These are phyloP conservation scores for Aspergillus intermedius DNA, from an alignment of 2,329 filamentous ascomycete species.

Conservation along the genomic window DNA sequence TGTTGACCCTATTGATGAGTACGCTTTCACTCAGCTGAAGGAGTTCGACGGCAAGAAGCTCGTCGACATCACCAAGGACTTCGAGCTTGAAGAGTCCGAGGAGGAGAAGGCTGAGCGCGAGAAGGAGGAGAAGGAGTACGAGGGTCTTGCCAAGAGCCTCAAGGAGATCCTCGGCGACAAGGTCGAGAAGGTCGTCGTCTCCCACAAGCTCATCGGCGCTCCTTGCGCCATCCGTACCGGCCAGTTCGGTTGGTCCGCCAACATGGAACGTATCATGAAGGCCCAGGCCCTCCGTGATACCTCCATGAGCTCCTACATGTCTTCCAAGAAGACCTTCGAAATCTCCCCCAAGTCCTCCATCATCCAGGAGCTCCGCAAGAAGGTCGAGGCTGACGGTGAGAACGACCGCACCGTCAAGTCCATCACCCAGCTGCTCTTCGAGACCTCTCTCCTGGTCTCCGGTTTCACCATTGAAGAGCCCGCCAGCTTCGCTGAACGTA, in stretches of 20 bases:
- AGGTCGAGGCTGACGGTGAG: slow-evolving; percentile 96
- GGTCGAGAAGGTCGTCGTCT: slow-evolving; percentile 99
- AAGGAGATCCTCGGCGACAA: slow-evolving; percentile 99
- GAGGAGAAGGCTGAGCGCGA: slow-evolving; percentile 97
- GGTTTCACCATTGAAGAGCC: slow-evolving; percentile 99
- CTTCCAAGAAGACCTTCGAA: slow-evolving; percentile 99
- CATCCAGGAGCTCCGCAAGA: slow-evolving; percentile 98
- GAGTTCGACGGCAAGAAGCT: slow-evolving; percentile 99
- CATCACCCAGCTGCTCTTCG: slow-evolving; percentile 95
- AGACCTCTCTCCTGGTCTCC: slow-evolving; percentile 96
- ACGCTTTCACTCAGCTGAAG: slow-evolving; percentile 99
- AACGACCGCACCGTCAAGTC: slow-evolving; percentile 99
- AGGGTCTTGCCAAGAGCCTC: slow-evolving; percentile 87
- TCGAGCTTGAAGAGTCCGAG: slow-evolving; percentile 99
- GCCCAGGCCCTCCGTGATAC: slow-evolving; percentile 99
- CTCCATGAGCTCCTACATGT: slow-evolving; percentile 99
- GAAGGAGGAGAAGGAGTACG: slow-evolving; percentile 96
- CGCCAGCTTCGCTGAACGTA: slow-evolving; percentile 94
- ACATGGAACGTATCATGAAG: slow-evolving; percentile 99
- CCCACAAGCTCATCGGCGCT: slow-evolving; percentile 88
- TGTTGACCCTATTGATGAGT: slow-evolving; percentile 98
- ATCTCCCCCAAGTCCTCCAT: slow-evolving; percentile 98
- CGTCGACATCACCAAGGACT: slow-evolving; percentile 99
- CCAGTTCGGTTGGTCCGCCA: slow-evolving; percentile 99
- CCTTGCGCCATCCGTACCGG: slow-evolving; percentile 98